Evolutionary conservation across 805 yeast species (phyloP).

Genomic region (Yamadazyma nakazawae): DNA sequence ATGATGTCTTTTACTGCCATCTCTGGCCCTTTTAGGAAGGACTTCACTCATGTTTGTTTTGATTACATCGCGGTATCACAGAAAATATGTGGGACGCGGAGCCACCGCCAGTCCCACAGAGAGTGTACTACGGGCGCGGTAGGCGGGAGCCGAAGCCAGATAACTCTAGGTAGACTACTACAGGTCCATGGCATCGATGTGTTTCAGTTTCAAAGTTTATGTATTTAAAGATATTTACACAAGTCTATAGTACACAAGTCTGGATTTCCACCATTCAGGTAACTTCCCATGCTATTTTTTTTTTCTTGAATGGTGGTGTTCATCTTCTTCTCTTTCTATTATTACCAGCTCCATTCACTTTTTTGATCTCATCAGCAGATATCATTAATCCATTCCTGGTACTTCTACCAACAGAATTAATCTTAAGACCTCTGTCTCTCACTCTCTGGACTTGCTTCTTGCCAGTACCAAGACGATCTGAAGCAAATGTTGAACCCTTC

Average conservation of each 20-base stretch:
- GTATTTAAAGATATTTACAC: too few relatives aligned
- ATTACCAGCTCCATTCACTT: conserved; percentile 20
- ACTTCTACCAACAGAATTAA: conserved; percentile 69
- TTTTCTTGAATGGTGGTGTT: too few relatives aligned
- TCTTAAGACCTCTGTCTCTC: conserved; percentile 77
- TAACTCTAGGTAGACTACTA: too few relatives aligned
- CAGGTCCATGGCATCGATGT: too few relatives aligned
- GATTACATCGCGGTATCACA: not conserved
- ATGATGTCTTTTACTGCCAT: conserved; percentile 10
- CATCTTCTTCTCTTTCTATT: conserved; percentile 2
- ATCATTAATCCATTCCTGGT: conserved; percentile 78
- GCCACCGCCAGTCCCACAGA: too few relatives aligned
- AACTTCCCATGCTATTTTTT: not conserved
- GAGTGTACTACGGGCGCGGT: too few relatives aligned
- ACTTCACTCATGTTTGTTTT: conserved; percentile 9
- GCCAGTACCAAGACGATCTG: conserved; percentile 51
- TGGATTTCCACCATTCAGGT: too few relatives aligned
- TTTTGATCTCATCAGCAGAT: conserved; percentile 62
- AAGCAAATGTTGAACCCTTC: conserved; percentile 48
- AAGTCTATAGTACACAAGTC: too few relatives aligned
- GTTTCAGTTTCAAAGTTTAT: too few relatives aligned
- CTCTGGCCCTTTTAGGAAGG: conserved; percentile 23
- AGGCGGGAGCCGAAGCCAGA: too few relatives aligned
- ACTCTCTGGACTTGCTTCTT: conserved; percentile 33
- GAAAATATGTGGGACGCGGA: too few relatives aligned